Percentiles rank a stretch among this genome's conserved stretches.
These are phyloP conservation scores for Pyrrhoderma lamaoense DNA, from an alignment of 1,284 basidiomycete genomes.

Conservation along the genomic window DNA sequence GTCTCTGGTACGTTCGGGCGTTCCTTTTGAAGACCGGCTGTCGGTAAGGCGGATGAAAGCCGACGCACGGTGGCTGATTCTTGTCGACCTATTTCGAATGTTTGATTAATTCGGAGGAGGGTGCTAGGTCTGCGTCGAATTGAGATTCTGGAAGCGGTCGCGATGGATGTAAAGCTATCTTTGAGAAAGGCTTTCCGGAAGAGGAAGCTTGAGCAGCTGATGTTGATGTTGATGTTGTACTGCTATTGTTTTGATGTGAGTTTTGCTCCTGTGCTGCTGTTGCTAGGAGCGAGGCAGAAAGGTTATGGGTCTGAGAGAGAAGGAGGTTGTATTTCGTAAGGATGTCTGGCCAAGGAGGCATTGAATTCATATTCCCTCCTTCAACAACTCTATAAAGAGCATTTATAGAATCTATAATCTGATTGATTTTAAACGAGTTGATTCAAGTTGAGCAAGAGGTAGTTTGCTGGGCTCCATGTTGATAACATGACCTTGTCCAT, in stretches of 20 bases:
- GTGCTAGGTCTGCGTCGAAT: conserved; percentile 63
- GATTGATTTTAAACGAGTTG: conserved; percentile 64
- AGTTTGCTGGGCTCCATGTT: conserved; percentile 16
- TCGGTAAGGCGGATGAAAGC: conserved; percentile 53
- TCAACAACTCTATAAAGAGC: conserved; percentile 57
- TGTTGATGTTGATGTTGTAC: conserved; percentile 2
- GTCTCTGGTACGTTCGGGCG: conserved; percentile 28
- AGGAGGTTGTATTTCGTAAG: conserved; percentile 76
- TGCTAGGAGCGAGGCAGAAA: conserved; percentile 47
- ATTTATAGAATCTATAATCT: conserved; percentile 69
- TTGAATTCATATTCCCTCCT: conserved; percentile 40
- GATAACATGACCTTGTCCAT: too few species aligned
- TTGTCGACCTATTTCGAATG: conserved; percentile 56
- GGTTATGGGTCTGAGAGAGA: conserved; percentile 69
- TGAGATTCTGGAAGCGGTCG: conserved; percentile 50
- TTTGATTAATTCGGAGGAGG: conserved; percentile 71
- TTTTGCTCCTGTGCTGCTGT: conserved; percentile 31
- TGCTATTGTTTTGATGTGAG: conserved; percentile 14
- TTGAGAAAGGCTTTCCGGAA: conserved; percentile 44
- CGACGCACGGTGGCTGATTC: conserved; percentile 65
- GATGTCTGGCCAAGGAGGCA: conserved; percentile 76
- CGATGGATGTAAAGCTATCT: conserved; percentile 58
- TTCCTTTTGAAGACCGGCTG: conserved; percentile 9
- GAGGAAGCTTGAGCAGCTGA: conserved; percentile 5
- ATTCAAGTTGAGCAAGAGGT: conserved; percentile 54